Evolutionary conservation across 768 basidiomycete genomes (phyloP), one percentile per base, ranked within the genome.

Genomic region (Kwoniella bestiolae): DNA sequence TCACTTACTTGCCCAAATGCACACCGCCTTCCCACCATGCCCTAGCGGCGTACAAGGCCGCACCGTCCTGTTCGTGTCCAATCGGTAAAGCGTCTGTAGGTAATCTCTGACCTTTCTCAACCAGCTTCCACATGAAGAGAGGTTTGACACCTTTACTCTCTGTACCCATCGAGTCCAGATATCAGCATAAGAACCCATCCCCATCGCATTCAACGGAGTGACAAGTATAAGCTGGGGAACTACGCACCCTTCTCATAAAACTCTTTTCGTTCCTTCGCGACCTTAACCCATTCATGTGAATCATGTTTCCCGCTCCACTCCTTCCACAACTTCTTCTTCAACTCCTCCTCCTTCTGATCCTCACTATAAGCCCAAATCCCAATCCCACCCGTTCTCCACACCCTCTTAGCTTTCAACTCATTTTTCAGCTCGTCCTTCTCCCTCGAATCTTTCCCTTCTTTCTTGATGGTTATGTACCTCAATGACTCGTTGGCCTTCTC

Each of bases 21-120:
- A 80, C 46, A 61, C 79, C 79, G 32, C 75, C 75, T 49, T 74
- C 72, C 59, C 68, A 73, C 73, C 72, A 78, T 50, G 75, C 69
- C 46, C 79, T 34, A 23, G 76, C 77, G 21, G 75, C 66, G 59
- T 69, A 80, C 14, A 80, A 56, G 28, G 63, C 60, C 31, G 68
- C 58, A 7, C 75, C 75, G 49, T 71, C 69, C 31, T 67, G 69
- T 45, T 80, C 79, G 38, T 68, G 56, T 0, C 79, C 79, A 3
- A 78, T 74, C 23, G 75, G 74, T 16, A 80, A 65, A 28, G 77
- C 79, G 53, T 80, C 77, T n/a, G 41, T 47, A 18, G 75, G 71
- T 29, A 74, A 38, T 16, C 47, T 29, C 34, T 67, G 60, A 12
- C 75, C 73, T 31, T 65, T 56, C 45, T 76, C 71, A 21, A 80